Base-by-base conservation (phyloP, 2,329 filamentous ascomycete species). In the Mycogone perniciosa region DNA sequence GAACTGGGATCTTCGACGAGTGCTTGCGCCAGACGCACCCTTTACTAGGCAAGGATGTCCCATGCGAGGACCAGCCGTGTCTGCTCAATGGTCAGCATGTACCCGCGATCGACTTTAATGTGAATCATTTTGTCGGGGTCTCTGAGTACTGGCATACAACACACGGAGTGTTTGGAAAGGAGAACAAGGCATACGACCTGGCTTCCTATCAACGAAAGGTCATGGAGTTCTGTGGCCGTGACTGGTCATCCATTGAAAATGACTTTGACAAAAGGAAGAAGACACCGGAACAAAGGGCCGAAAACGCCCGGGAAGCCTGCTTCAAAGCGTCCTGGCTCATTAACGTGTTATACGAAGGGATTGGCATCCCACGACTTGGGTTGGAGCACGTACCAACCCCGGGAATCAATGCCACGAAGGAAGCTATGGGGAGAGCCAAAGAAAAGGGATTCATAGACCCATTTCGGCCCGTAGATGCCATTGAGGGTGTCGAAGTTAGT, bases 101-200 rank as follows among this genome's bases (percentile, higher is more conserved):
- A 1, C 93, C 93, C 1, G 88, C 89, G 4, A 96, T 99, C 57
- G 93, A 99, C 65, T 99, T 97, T 63, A 86, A 93, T 55, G 85
- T 97, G 34, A 99, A 99, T 61, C 95, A 96, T 66, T 99, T 99
- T 62, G 85, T 99, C 30, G 93, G 93, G 8, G 92, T 99, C 4
- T 97, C 92, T 1, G 93, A 99, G 65, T 99, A 95, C 69, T 99
- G 93, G 92, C 93, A 99, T 67, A 95, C 92, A 0, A 99, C 93
- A 0, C 93, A 99, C 61, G 90, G 93, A 49, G 85, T 97, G 2
- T 97, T 99, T 60, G 83, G 82, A 4, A 83, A 88, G 56, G 78
- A 81, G 54, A 85, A 88, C 58, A 88, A 90, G 59, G 82, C 88
- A 0, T 99, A 97, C 66, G 90, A 97, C 62, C 88, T 96, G 59